These are phyloP conservation scores for Canavalia gladiata DNA, from an alignment of 306 rosid genomes.

Conservation along the genomic window DNA sequence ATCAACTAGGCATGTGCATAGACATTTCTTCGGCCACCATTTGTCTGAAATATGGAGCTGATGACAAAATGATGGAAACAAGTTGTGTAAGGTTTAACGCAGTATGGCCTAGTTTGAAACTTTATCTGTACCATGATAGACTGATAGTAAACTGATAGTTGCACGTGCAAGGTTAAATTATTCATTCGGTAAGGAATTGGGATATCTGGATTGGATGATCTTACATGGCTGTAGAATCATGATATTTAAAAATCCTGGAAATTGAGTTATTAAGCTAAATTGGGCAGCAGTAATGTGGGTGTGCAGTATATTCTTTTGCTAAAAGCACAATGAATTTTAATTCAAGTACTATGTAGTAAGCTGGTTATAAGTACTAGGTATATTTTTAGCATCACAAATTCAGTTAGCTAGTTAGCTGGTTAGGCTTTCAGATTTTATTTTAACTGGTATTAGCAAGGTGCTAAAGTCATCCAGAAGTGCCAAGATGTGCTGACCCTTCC, in stretches of 20 bases:
- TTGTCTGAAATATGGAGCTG: background rate
- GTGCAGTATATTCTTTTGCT: background rate
- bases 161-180: background rate
- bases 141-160: background rate
- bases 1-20: background rate
- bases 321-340: background rate
- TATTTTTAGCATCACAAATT: background rate
- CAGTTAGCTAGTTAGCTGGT: background rate
- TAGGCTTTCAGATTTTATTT: background rate
- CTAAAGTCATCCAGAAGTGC: background rate
- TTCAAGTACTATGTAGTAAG: background rate
- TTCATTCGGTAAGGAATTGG: background rate
- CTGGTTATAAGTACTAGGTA: background rate
- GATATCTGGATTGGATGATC: conserved; percentile 14
- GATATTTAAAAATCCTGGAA: background rate
- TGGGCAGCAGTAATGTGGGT: background rate
- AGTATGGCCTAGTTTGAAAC: background rate
- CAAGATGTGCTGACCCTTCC: background rate
- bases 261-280: background rate
- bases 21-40: background rate
- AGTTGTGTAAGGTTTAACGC: background rate
- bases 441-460: background rate
- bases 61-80: background rate
- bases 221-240: background rate
- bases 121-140: background rate